Base-by-base conservation (phyloP, 2,329 filamentous ascomycete species). In the Niveomyces coronatus region DNA sequence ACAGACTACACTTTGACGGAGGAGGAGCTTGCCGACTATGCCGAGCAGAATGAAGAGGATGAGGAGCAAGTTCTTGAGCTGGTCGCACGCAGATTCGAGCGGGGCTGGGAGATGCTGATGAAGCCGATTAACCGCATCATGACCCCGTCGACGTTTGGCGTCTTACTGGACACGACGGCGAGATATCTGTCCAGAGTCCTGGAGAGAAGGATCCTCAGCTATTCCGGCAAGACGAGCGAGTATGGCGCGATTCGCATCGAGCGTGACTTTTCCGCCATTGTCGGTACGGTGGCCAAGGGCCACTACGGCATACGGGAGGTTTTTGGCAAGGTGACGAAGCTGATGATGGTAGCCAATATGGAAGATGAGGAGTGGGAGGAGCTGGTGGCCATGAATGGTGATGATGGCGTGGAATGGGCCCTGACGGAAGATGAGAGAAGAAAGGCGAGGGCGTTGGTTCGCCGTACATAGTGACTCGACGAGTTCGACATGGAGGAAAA, bases 301-400 rank as follows among this genome's bases (percentile, higher is more conserved):
- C 78, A 83, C 51, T 95, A 94, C 54, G 74, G 74, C 2, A 72
- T 91, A 24, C 69, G 85, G 22, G 87, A 94, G 53, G 61, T 74
- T 3, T 94, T 95, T 63, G 69, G 72, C 19, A 76, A 79, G 51
- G 84, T 83, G 41, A 70, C 72, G 42, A 86, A 95, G 67, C 80
- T 94, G 50, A 76, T 83, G 41, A 76, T 93, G 67, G 76, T 94
- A 13, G 79, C 89, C 55, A 89, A 88, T 49, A 93, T 95, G 86
- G 88, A 95, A 55, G 85, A 91, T 23, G 88, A 95, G 41, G 89
- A 95, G 60, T 94, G 87, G 84, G 84, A 89, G 33, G 86, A 91
- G 58, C 60, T 88, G 27, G 53, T 59, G 6, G 61, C 69, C 28
- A 42, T 55, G 17, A 60, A 67, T 22, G 68, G 64, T 24, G 73